Evolutionary conservation across 2,329 filamentous ascomycete genomes (phyloP).

Genomic region (Gaeumannomyces sp.): DNA sequence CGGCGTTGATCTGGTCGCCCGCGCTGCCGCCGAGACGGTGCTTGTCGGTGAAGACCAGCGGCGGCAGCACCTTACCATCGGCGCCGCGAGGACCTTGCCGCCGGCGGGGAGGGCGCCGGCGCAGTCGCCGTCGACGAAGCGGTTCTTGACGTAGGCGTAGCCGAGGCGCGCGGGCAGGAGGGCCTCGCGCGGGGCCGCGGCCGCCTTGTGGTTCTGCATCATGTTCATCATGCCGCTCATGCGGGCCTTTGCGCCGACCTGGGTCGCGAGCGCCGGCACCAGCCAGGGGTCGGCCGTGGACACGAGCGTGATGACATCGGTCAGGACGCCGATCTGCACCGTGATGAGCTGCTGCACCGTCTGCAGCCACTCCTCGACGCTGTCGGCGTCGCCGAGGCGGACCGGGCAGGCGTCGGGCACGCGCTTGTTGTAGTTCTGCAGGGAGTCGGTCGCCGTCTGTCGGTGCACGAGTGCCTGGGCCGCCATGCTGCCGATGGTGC

Average conservation of each 20-base stretch:
- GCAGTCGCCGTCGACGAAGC: conserved; percentile 22
- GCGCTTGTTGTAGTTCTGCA: conserved; percentile 26
- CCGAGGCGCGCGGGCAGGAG: conserved; percentile 26
- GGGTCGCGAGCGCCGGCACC: conserved; percentile 24
- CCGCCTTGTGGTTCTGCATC: conserved; percentile 30
- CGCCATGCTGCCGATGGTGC: conserved; percentile 25
- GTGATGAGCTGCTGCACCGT: conserved; percentile 21
- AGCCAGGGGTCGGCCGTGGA: conserved; percentile 28
- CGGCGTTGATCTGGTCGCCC: conserved; percentile 13
- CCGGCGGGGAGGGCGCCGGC: conserved; percentile 19
- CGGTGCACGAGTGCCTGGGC: conserved; percentile 32
- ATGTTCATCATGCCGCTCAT: conserved; percentile 31
- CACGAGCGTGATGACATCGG: conserved; percentile 23
- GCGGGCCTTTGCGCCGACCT: conserved; percentile 28
- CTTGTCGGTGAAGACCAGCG: conserved; percentile 18
- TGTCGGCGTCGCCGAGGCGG: conserved; percentile 18
- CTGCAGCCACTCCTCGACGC: conserved; percentile 19
- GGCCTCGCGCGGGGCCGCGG: conserved; percentile 27
- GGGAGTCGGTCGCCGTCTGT: conserved; percentile 25
- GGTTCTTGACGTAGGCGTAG: conserved; percentile 24
- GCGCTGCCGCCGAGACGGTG: conserved; percentile 13
- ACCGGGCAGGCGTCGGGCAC: conserved; percentile 23
- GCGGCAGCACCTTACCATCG: conserved; percentile 16
- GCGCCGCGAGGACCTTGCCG: conserved; percentile 12
- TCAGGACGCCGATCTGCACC: conserved; percentile 25